Conservation (phyloP, 2,329 filamentous ascomycete species). For the Xylariales sp. region DNA sequence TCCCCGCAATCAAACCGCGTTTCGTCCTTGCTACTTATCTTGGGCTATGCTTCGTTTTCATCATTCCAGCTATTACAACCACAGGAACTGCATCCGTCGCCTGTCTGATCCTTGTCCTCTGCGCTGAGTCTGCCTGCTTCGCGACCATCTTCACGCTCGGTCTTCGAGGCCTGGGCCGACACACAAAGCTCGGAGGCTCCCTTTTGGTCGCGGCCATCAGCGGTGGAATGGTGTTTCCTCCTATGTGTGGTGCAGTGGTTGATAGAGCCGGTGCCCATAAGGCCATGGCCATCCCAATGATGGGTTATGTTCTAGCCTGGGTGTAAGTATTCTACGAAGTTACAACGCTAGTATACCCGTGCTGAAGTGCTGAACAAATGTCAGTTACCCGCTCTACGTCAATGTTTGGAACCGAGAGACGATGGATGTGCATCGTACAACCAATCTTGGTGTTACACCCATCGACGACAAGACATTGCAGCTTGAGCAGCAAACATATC, state of each 20-base stretch:
- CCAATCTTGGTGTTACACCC: slow-evolving; percentile 20
- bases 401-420: slow-evolving; percentile 24
- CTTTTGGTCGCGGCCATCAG: slow-evolving; percentile 51
- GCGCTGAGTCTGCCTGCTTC: slow-evolving; percentile 55
- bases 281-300: slow-evolving; percentile 42
- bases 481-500: slow-evolving; percentile 18
- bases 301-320: slow-evolving; percentile 39
- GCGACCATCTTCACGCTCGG: slow-evolving; percentile 55
- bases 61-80: slow-evolving; percentile 47
- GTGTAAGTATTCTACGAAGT: slow-evolving; percentile 8
- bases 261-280: slow-evolving; percentile 35
- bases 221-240: slow-evolving; percentile 52
- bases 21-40: slow-evolving; percentile 51
- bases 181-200: slow-evolving; percentile 50
- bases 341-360: slow-evolving; percentile 7
- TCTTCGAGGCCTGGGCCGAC: slow-evolving; percentile 51
- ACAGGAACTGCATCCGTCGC: slow-evolving; percentile 45
- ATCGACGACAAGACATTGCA: slow-evolving; percentile 20
- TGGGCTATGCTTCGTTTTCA: slow-evolving; percentile 48
- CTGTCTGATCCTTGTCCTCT: slow-evolving; percentile 51
- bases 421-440: slow-evolving; percentile 26
- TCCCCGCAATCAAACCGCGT: slow-evolving; percentile 44
- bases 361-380: neutral
- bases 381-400: slow-evolving; percentile 26
- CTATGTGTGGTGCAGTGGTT: slow-evolving; percentile 44